Conservation (phyloP, 2,329 filamentous ascomycete species). For the Aspergillus persii region DNA sequence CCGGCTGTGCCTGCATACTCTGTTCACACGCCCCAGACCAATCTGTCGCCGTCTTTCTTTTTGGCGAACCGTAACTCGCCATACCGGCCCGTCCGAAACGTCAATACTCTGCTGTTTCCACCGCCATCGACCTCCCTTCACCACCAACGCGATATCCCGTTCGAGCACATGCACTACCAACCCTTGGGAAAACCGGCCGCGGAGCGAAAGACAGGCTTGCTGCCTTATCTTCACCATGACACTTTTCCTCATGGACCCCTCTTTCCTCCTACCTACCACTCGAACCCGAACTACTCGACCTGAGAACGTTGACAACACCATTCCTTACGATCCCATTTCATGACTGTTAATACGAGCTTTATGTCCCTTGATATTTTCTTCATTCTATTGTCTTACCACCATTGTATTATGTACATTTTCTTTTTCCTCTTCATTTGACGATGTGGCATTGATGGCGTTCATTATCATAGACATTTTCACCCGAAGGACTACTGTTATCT, state of each 20-base stretch:
- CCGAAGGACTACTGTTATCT: constrained; percentile 13
- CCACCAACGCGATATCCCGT: constrained; percentile 63
- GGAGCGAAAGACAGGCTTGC: constrained; percentile 63
- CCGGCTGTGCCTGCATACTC: constrained; percentile 68
- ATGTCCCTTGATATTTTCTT: constrained; percentile 19
- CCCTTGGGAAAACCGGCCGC: constrained; percentile 69
- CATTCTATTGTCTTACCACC: neutral
- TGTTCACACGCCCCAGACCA: constrained; percentile 60
- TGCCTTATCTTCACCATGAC: constrained; percentile 56
- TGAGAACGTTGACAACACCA: constrained; percentile 14
- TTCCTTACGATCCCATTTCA: constrained; percentile 26
- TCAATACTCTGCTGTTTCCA: constrained; percentile 87
- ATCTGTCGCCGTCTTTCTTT: constrained; percentile 83
- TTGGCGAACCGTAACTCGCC: constrained; percentile 86
- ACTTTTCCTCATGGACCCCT: constrained; percentile 38
- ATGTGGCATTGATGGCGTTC: constrained; percentile 24
- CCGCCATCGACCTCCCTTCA: constrained; percentile 78
- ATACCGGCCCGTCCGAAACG: constrained; percentile 84
- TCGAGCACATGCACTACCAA: constrained; percentile 79
- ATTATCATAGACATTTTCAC: constrained; percentile 15
- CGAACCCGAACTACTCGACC: constrained; percentile 28
- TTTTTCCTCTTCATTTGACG: constrained; percentile 10
- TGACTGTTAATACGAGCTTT: constrained; percentile 26
- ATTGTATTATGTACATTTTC: constrained; percentile 18
- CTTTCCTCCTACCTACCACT: constrained; percentile 30